Evolutionary conservation across 257 asterid species (phyloP), one percentile per base, ranked within the genome.

Genomic region (Solanum etuberosum): DNA sequence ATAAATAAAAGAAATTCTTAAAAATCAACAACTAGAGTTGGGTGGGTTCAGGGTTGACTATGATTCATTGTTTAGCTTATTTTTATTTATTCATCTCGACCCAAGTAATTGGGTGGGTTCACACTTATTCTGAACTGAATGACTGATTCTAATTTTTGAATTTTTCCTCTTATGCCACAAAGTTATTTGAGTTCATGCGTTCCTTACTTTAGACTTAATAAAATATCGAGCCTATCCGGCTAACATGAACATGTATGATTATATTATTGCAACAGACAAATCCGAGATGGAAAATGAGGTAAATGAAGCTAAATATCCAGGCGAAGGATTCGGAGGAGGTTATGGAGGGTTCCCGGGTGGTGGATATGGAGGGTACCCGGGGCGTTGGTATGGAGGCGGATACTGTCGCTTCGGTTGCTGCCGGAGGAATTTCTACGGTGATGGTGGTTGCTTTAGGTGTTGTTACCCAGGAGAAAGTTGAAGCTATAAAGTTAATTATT

Each of bases 401-500:
- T 37, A 27, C 1, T 81, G 85, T 61, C 48, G 65, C 7, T 72
- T 14, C 1, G 88, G 90, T 29, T 89, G 91, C 21, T 85, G 91
- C 8, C 31, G n/a, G 20, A 43, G 74, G 3, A 25, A 34, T 7
- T 35, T 63, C 59, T 67, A 67, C 46, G 86, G 82, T 13, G 2
- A 57, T 3, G 83, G 87, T 4, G 83, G 87, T 4, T 78, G 89
- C 34, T 14, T 16, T 1, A 83, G 87, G 83, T 90, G 92, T 72
- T 90, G 90, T 70, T 77, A 86, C 1, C 85, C 80, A 38, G 23
- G 5, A 87, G 23, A 7, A 87, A 25, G 86, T 87, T 63, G 78
- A 89, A 35, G 65, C 84, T 29, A 77, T 23, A 72, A 59, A 8
- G 71, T 74, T 68, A 81, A 85, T 16, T 37, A 89, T 16, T 4